These are phyloP conservation scores for Colletotrichum tofieldiae DNA, from an alignment of 2,329 filamentous ascomycete genomes.

Conservation along the genomic window DNA sequence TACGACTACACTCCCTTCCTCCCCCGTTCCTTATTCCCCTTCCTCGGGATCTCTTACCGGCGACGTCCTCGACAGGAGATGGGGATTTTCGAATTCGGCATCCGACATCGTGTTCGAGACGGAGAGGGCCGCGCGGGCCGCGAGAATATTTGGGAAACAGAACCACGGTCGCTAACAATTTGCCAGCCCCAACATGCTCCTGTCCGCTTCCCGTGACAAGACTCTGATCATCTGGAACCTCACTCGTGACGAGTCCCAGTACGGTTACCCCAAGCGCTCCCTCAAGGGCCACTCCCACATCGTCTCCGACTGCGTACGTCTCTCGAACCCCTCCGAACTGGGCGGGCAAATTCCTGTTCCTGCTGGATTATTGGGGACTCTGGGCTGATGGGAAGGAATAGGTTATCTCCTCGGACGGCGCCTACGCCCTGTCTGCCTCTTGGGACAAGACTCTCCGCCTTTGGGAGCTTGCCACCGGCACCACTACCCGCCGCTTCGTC, in stretches of 20 bases:
- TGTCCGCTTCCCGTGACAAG: conserved; percentile 98
- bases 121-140: neutral
- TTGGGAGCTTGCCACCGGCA: conserved; percentile 98
- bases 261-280: conserved; percentile 99
- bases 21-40: neutral
- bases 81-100: conserved; percentile 35
- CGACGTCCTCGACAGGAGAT: conserved; percentile 11
- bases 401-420: conserved; percentile 99
- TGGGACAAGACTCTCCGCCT: conserved; percentile 99
- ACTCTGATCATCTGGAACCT: conserved; percentile 99
- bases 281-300: conserved; percentile 99
- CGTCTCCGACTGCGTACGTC: conserved; percentile 98
- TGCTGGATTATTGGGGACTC: conserved; percentile 26
- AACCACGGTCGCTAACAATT: conserved; percentile 48
- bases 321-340: conserved; percentile 37
- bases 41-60: conserved; percentile 6
- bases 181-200: conserved; percentile 96
- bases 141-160: neutral
- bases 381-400: conserved; percentile 63
- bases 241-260: conserved; percentile 97
- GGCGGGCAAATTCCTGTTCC: conserved; percentile 9
- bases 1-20: conserved; percentile 62
- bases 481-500: conserved; percentile 97
- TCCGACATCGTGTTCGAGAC: conserved; percentile 10
- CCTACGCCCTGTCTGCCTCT: conserved; percentile 97